Base-by-base conservation (phyloP, 176 grass and related monocot genomes). In the Ensete glaucum region DNA sequence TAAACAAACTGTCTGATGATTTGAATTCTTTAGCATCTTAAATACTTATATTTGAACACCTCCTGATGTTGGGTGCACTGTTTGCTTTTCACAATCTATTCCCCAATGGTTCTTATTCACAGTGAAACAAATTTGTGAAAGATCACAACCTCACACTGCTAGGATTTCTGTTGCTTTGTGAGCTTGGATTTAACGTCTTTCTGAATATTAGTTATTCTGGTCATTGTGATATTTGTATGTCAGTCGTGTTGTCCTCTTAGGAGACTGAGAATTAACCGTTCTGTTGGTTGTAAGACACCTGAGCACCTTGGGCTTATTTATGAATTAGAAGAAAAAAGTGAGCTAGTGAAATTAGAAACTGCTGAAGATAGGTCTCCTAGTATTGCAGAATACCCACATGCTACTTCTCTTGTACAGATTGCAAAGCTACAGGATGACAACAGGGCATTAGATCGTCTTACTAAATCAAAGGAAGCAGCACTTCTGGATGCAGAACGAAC, bases 401-500 rank as follows among this genome's bases (percentile, higher is more conserved):
- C 50, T 53, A 63, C 0, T 78, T 71, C 72, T 72, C 50, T 67
- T 74, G 62, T 22, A 2, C 83, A 98, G 95, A 93, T 93, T 78
- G 84, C 85, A 80, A 92, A 96, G 69, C 64, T 96, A 60, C 80
- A 85, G 71, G 92, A 92, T 80, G 89, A 96, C 60, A 92, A 92
- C 78, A 89, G 58, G 69, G 87, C 89, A 81, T 72, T 96, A 29
- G 89, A 92, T 50, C 84, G 87, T 73, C 85, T 89, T 75, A 96
- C 92, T 50, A 92, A 96, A 76, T 85, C 82, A 71, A 96, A 89
- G 74, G 92, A 96, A 81, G 89, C 84, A 54, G 89, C 85, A 80
- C 80, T 98, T 59, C 82, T 98, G 52, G 94, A 98, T 82, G 94
- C 90, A 62, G 90, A 98, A 77, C 90, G 88, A 71, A 93, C 90